Evolutionary conservation across 208 protist genomes (phyloP).

Genomic region (Trypanosoma melophagium): DNA sequence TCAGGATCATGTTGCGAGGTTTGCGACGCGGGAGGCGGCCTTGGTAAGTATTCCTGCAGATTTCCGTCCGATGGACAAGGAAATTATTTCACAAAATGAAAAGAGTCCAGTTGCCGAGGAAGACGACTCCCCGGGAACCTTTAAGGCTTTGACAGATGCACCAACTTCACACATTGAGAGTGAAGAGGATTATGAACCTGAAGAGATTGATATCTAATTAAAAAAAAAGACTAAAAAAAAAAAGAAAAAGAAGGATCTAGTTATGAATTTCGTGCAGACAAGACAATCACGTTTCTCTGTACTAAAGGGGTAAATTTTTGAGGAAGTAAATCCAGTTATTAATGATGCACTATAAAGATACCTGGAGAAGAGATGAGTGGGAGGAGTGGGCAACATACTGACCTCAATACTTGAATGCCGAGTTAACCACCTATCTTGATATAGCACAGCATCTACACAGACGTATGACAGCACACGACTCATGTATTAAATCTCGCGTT

Average conservation of each 20-base stretch:
- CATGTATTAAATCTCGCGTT: too few relatives aligned
- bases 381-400: too few relatives aligned
- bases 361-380: too few relatives aligned
- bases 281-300: too few relatives aligned
- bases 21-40: slow-evolving; percentile 65
- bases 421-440: too few relatives aligned
- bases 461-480: too few relatives aligned
- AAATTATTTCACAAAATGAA: background rate
- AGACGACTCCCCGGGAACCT: slow-evolving; percentile 13
- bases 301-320: too few relatives aligned
- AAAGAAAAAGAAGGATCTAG: slow-evolving; percentile 15
- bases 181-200: slow-evolving; percentile 72
- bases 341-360: too few relatives aligned
- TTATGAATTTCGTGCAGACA: background rate
- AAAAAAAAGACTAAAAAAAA: background rate
- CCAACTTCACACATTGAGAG: slow-evolving; percentile 18
- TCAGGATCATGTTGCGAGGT: slow-evolving; percentile 61
- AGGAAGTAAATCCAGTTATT: too few relatives aligned
- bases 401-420: too few relatives aligned
- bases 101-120: background rate
- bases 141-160: slow-evolving; percentile 22
- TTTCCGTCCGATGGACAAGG: slow-evolving; percentile 7
- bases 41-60: slow-evolving; percentile 29
- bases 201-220: slow-evolving; percentile 74
- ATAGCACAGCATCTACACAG: too few relatives aligned